These are phyloP conservation scores for Malus orientalis DNA, from an alignment of 306 rosid species.

Conservation along the genomic window DNA sequence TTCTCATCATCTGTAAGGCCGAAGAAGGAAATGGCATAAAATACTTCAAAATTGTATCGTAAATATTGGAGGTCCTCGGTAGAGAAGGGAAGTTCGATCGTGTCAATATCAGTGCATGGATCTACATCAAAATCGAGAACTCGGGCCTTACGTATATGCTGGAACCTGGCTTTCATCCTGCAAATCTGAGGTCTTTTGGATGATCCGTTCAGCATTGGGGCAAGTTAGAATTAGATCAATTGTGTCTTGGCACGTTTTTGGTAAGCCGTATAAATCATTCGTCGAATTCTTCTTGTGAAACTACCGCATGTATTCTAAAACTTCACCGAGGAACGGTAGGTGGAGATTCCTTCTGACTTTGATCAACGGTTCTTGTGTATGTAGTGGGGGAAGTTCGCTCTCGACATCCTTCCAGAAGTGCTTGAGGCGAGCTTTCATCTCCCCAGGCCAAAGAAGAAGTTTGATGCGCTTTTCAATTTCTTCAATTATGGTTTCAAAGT, in stretches of 20 bases:
- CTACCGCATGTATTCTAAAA: too few species aligned
- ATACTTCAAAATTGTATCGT: accelerated
- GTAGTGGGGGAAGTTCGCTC: accelerated
- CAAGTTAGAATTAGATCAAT: accelerated
- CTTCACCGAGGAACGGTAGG: accelerated
- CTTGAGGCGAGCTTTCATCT: too few species aligned
- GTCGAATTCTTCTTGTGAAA: too few species aligned
- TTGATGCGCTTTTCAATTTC: accelerated
- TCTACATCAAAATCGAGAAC: accelerated
- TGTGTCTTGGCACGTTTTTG: accelerated
- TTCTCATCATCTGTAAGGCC: accelerated
- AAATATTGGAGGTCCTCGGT: too few species aligned
- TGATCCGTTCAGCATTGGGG: accelerated
- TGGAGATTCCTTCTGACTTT: accelerated
- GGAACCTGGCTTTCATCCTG: too few species aligned
- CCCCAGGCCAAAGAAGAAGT: accelerated
- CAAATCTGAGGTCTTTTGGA: accelerated
- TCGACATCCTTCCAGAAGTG: accelerated
- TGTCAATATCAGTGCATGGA: too few species aligned
- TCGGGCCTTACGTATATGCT: too few species aligned
- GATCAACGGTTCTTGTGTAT: accelerated
- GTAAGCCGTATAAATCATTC: accelerated
- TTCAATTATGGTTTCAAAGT: too few species aligned
- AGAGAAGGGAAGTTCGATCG: accelerated
- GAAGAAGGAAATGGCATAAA: accelerated